Evolutionary conservation across 2,329 filamentous ascomycete species (phyloP).

Genomic region (Aspergillus oerlinghausenensis): DNA sequence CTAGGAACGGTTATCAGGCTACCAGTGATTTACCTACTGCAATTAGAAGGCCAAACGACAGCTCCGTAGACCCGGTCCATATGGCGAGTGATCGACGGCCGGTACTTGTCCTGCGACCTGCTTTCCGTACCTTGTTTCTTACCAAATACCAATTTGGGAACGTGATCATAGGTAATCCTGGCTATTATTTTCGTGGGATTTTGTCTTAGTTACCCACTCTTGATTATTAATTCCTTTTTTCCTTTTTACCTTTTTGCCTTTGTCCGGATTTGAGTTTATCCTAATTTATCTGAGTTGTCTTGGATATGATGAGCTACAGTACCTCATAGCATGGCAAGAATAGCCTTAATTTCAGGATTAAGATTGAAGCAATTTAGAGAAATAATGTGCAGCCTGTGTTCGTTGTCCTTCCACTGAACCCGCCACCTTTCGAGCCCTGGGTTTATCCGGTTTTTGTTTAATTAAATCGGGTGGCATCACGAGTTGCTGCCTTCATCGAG

Average conservation of each 20-base stretch:
- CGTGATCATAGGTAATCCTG: not conserved
- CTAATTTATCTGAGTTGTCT: not conserved
- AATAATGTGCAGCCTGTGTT: not conserved
- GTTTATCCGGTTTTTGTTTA: not conserved
- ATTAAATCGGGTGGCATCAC: not conserved
- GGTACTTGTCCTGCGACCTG: not conserved
- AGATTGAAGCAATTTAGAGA: too few species aligned
- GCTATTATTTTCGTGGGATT: not conserved
- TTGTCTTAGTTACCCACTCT: not conserved
- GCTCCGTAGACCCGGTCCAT: not conserved
- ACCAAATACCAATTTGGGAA: constrained; percentile 5
- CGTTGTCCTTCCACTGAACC: not conserved
- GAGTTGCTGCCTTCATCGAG: not conserved
- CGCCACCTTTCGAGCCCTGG: not conserved
- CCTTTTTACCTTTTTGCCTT: not conserved
- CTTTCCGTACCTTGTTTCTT: constrained; percentile 7
- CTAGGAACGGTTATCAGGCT: not conserved
- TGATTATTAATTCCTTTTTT: not conserved
- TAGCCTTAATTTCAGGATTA: not conserved
- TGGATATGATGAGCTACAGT: not conserved
- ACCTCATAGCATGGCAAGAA: not conserved
- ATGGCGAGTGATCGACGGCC: constrained; percentile 2
- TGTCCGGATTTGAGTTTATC: not conserved
- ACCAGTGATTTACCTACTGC: constrained; percentile 5
- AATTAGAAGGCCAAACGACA: constrained; percentile 10